Conservation (phyloP, 768 basidiomycete genomes). For the Termitomyces sp. region DNA sequence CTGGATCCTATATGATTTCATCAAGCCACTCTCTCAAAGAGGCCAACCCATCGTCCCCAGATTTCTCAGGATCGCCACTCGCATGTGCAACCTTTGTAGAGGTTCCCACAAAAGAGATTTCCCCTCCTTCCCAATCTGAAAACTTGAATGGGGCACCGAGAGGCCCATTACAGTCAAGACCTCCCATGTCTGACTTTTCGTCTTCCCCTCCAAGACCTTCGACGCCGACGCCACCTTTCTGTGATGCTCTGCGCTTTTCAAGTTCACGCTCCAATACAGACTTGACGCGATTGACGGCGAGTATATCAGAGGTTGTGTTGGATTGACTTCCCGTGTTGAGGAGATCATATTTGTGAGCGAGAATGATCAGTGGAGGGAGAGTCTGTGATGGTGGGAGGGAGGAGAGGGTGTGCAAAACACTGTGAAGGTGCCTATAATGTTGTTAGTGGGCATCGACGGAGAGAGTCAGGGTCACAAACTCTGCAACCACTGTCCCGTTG, state of each 20-base stretch:
- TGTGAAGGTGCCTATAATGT: slow-evolving; percentile 60
- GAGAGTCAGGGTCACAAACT: slow-evolving; percentile 45
- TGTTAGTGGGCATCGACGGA: not conserved
- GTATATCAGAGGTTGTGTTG: slow-evolving; percentile 26
- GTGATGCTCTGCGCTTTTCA: slow-evolving; percentile 65
- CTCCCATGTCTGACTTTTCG: slow-evolving; percentile 59
- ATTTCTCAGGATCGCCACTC: slow-evolving; percentile 31
- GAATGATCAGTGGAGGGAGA: slow-evolving; percentile 54
- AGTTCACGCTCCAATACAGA: slow-evolving; percentile 80
- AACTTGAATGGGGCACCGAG: slow-evolving; percentile 61
- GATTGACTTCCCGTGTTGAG: slow-evolving; percentile 44
- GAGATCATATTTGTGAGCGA: slow-evolving; percentile 76
- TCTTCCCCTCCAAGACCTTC: slow-evolving; percentile 73
- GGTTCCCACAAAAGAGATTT: slow-evolving; percentile 61
- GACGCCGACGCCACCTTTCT: slow-evolving; percentile 59
- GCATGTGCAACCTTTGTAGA: slow-evolving; percentile 30
- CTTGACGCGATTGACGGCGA: slow-evolving; percentile 66
- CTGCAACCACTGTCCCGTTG: slow-evolving; percentile 69
- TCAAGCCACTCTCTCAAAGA: slow-evolving; percentile 45
- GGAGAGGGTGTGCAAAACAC: slow-evolving; percentile 60
- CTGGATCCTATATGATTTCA: slow-evolving; percentile 27
- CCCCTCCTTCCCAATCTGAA: slow-evolving; percentile 80
- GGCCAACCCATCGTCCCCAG: slow-evolving; percentile 29
- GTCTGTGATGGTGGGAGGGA: slow-evolving; percentile 67
- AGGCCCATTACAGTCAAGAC: slow-evolving; percentile 60